phyloP scores from a whole-genome alignment of 768 basidiomycete genomes.

The Mycena venus region DNA sequence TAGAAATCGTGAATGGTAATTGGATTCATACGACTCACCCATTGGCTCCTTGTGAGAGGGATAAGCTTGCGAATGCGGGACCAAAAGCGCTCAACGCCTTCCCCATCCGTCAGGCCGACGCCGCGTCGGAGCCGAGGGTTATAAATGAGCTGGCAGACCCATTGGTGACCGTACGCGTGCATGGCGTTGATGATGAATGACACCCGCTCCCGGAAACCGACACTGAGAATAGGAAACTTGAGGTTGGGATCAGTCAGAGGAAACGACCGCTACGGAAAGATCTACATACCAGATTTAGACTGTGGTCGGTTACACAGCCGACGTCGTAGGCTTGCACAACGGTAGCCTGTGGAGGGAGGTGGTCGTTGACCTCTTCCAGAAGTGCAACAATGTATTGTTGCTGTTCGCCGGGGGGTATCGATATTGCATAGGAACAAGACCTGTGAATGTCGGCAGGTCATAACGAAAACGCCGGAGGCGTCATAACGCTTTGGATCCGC shows the following conservation, averaged over 20 bases:
- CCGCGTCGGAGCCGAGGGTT: constrained; percentile 46
- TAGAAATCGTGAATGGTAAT: too few relatives aligned
- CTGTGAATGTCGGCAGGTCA: constrained; percentile 54
- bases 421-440: constrained; percentile 55
- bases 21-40: constrained; percentile 28
- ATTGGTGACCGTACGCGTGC: constrained; percentile 52
- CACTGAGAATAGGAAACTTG: constrained; percentile 41
- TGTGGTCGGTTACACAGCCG: constrained; percentile 45
- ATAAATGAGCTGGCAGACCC: constrained; percentile 51
- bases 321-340: constrained; percentile 48
- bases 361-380: constrained; percentile 42
- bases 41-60: constrained; percentile 28
- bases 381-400: constrained; percentile 54
- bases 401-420: constrained; percentile 51
- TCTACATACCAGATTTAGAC: constrained; percentile 31
- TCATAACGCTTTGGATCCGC: constrained; percentile 43
- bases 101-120: constrained; percentile 51
- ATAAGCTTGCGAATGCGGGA: constrained; percentile 40
- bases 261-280: background rate
- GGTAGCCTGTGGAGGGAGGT: constrained; percentile 44
- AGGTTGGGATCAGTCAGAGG: background rate
- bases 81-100: constrained; percentile 52
- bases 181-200: constrained; percentile 45
- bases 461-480: constrained; percentile 50
- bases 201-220: constrained; percentile 32